phyloP scores from a whole-genome alignment of 352 stramenopile genomes.

The Phytophthora citricola region DNA sequence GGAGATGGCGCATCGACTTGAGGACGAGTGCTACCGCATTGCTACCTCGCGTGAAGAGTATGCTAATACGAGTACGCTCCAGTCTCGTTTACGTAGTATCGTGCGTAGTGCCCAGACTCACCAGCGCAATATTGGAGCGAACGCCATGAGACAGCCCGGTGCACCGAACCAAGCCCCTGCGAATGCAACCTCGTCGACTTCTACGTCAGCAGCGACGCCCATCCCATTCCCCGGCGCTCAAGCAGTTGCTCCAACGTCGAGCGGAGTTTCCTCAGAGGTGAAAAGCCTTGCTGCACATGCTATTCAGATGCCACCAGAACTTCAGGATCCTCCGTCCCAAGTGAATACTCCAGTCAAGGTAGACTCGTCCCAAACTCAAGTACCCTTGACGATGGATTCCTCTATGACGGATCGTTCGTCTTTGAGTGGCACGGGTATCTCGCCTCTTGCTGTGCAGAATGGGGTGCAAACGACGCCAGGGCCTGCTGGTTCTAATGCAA shows the following conservation, averaged over 20 bases:
- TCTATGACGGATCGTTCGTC: constrained; percentile 53
- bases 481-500: constrained; percentile 17
- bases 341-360: constrained; percentile 39
- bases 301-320: constrained; percentile 79
- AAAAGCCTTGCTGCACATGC: constrained; percentile 53
- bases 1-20: constrained; percentile 97
- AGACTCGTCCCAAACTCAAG: constrained; percentile 40
- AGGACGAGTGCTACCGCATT: constrained; percentile 96
- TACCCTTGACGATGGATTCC: constrained; percentile 51
- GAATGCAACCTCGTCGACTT: constrained; percentile 22
- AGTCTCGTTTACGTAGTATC: constrained; percentile 95
- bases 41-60: constrained; percentile 93
- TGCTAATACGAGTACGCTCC: constrained; percentile 94
- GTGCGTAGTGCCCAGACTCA: constrained; percentile 84
- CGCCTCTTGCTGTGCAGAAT: constrained; percentile 34
- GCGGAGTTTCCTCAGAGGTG: constrained; percentile 12
- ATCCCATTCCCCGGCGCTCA: constrained; percentile 72
- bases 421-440: constrained; percentile 46
- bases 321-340: constrained; percentile 58
- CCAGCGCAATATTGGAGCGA: constrained; percentile 54
- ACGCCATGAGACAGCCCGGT: constrained; percentile 33
- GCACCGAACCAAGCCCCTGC: constrained; percentile 31
- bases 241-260: constrained; percentile 36
- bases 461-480: constrained; percentile 24
- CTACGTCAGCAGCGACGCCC: constrained; percentile 37